A percentile compares a stretch with the other conserved stretches of the same genome.
These are phyloP conservation scores for Wickerhamiella dianesei DNA, from an alignment of 805 yeast genomes.

Conservation along the genomic window DNA sequence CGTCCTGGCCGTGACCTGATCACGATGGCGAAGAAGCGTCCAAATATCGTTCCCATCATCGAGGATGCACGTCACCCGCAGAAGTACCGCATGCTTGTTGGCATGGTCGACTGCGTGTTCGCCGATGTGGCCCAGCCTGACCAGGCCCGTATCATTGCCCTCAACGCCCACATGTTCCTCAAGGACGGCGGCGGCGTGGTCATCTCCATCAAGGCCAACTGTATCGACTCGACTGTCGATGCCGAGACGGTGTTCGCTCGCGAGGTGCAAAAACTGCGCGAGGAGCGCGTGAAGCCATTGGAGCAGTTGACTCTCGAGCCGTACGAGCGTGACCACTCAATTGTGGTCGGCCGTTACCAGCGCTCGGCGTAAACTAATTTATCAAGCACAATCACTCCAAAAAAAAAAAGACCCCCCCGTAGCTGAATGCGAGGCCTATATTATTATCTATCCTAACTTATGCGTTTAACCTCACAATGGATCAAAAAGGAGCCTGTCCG, in stretches of 20 bases:
- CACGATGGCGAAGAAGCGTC: slow-evolving; percentile 99
- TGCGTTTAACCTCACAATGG: too few relatives aligned
- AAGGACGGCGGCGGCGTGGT: slow-evolving; percentile 98
- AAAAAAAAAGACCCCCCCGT: background rate
- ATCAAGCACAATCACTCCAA: background rate
- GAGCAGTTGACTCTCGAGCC: slow-evolving; percentile 99
- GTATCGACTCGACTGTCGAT: slow-evolving; percentile 98
- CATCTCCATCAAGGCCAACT: slow-evolving; percentile 98
- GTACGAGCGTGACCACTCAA: slow-evolving; percentile 99
- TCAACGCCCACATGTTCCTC: slow-evolving; percentile 94
- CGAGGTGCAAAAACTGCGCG: slow-evolving; percentile 97
- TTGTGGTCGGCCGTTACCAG: slow-evolving; percentile 92
- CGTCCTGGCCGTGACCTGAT: slow-evolving; percentile 99
- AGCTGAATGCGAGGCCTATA: background rate
- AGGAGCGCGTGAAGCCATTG: slow-evolving; percentile 94
- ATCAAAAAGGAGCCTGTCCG: too few relatives aligned
- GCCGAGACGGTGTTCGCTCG: slow-evolving; percentile 99
- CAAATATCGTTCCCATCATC: slow-evolving; percentile 94
- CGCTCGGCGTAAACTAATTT: slow-evolving; percentile 44
- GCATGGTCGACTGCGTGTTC: slow-evolving; percentile 97
- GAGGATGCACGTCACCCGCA: slow-evolving; percentile 99
- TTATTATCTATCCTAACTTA: background rate
- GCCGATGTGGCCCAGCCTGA: slow-evolving; percentile 99
- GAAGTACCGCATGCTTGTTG: slow-evolving; percentile 96
- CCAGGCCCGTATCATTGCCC: slow-evolving; percentile 98